Base-by-base conservation (phyloP, 805 yeast genomes). In the Yamadazyma scolyti region DNA sequence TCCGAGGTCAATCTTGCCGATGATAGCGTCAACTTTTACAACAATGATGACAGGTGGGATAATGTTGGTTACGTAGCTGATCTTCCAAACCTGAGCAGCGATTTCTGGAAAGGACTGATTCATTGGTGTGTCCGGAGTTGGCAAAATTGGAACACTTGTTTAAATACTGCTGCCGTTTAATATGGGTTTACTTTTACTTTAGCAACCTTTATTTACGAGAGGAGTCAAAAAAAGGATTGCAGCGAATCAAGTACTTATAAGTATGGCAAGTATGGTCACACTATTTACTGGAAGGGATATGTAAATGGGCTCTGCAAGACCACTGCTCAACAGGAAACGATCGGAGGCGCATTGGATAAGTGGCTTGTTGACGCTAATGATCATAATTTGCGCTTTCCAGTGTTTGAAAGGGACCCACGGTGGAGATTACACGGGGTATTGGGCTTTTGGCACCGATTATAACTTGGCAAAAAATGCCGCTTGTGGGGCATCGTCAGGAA, bases 321-420 rank as follows among this genome's bases (percentile, higher is more conserved):
- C 10, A 9, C 30, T 12, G 22, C 17, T 9, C 5, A 12, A 18
- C 6, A 8, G 18, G 30, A 18, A 4, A 18, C 23, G n/a, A 27
- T 27, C 15, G 4, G n/a, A 11, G 30, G 30, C 9, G 30, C 30
- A 7, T 9, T 27, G 6, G 12, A 27, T 10, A 27, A 27, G 23
- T 27, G 9, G 13, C 11, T 27, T 5, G 22, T n/a, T 6, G 18
- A 27, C 5, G 30, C 16, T 18, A 12, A 6, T 9, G 5, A 23
- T 22, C 4, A 18, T 18, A 12, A 19, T 27, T 17, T 27, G 30
- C 15, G 30, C 23, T 12, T 27, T 14, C 16, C 15, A 27, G 9
- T 27, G 30, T 13, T 11, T 27, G 5, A 27, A 27, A 12, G 30
- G 30, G n/a, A 27, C 30, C 12, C 30, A 27, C 12, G 22, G 23